A percentile compares a stretch with the other conserved stretches of the same genome.
Evolutionary conservation across 1,284 basidiomycete genomes (phyloP).

Genomic region (Cutaneotrichosporon sp.): DNA sequence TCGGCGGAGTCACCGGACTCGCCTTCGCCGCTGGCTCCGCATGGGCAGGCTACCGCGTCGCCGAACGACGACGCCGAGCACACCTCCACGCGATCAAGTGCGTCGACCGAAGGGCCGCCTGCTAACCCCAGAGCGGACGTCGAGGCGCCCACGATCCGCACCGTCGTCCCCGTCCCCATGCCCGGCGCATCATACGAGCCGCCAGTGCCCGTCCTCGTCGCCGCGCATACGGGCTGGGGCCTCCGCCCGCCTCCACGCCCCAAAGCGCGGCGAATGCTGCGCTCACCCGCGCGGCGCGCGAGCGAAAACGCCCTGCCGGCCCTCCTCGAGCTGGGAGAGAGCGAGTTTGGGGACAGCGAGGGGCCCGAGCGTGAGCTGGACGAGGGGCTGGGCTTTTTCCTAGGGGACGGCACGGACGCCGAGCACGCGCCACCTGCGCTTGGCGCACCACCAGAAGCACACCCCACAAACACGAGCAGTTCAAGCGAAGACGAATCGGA

Average conservation of each 20-base stretch:
- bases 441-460: neutral
- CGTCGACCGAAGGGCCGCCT: neutral
- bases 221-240: neutral
- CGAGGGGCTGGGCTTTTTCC: neutral
- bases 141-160: neutral
- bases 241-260: neutral
- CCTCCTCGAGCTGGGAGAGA: neutral
- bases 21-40: neutral
- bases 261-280: neutral
- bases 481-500: neutral
- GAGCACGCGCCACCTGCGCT: neutral
- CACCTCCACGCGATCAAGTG: neutral
- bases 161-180: neutral
- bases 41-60: neutral
- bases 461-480: neutral
- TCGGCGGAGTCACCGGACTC: neutral
- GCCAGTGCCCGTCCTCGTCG: neutral
- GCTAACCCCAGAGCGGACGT: neutral
- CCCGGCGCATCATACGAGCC: neutral
- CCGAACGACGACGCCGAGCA: neutral
- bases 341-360: slow-evolving; percentile 1
- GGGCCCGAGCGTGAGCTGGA: neutral
- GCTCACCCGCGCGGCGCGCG: neutral
- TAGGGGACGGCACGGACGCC: neutral
- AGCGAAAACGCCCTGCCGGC: neutral